A percentile compares a stretch with the other conserved stretches of the same genome.
phyloP scores from a whole-genome alignment of 768 basidiomycete species.

The Xerocomus brunneocitrinus region DNA sequence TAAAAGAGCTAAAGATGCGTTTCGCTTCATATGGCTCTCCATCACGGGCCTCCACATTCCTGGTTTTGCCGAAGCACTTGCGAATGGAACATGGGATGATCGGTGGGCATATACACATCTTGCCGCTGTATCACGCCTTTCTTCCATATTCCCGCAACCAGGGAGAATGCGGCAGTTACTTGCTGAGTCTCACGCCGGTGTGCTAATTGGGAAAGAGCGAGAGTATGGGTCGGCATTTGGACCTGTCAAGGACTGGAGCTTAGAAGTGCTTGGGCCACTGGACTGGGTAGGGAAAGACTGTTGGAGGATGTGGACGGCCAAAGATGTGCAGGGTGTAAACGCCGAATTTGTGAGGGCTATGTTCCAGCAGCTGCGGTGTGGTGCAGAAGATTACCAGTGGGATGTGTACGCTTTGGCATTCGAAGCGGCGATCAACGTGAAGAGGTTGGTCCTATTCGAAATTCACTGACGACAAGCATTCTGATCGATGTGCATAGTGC shows the following conservation, averaged over 20 bases:
- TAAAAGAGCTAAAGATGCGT: slow-evolving; percentile 43
- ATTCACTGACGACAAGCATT: neutral
- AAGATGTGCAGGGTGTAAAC: slow-evolving; percentile 51
- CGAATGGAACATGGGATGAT: slow-evolving; percentile 54
- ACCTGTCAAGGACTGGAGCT: slow-evolving; percentile 64
- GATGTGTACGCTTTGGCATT: slow-evolving; percentile 62
- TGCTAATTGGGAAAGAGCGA: slow-evolving; percentile 60
- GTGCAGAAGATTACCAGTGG: slow-evolving; percentile 55
- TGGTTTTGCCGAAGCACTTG: slow-evolving; percentile 48
- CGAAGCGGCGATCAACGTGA: slow-evolving; percentile 55
- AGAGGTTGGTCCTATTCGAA: slow-evolving; percentile 41
- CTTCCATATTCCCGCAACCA: slow-evolving; percentile 48
- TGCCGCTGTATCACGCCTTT: slow-evolving; percentile 40
- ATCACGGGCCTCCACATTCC: slow-evolving; percentile 70
- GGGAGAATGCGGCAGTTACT: slow-evolving; percentile 31
- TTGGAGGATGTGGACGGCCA: slow-evolving; percentile 41
- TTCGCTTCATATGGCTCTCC: slow-evolving; percentile 68
- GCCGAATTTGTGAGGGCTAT: slow-evolving; percentile 48
- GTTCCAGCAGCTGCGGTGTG: slow-evolving; percentile 53
- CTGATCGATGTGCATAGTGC: slow-evolving; percentile 43
- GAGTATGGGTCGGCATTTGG: slow-evolving; percentile 60
- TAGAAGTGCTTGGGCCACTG: slow-evolving; percentile 49
- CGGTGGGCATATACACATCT: slow-evolving; percentile 57
- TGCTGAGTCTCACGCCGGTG: slow-evolving; percentile 62
- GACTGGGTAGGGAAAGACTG: slow-evolving; percentile 38